These are phyloP conservation scores for Diaporthe sp. DNA, from an alignment of 2,329 filamentous ascomycete genomes.

Conservation along the genomic window DNA sequence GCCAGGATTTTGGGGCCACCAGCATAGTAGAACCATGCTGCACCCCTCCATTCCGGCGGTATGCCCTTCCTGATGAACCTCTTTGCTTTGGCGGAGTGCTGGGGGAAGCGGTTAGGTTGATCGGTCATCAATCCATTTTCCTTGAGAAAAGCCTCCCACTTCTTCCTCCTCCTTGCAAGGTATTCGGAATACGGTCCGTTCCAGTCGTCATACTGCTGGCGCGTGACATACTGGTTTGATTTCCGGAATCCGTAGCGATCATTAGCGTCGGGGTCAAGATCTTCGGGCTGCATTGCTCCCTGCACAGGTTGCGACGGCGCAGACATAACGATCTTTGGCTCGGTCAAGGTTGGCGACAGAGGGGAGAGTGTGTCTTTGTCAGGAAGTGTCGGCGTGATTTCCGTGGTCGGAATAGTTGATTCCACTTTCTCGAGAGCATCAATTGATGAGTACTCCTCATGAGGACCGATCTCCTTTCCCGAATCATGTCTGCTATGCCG, in stretches of 20 bases:
- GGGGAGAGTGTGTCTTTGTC: constrained; percentile 34
- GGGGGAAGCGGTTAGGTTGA: constrained; percentile 82
- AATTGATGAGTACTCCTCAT: constrained; percentile 19
- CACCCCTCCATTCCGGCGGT: constrained; percentile 93
- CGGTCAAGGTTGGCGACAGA: constrained; percentile 24
- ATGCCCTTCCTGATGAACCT: constrained; percentile 94
- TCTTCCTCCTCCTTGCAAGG: constrained; percentile 79
- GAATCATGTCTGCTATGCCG: constrained; percentile 58
- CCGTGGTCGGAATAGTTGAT: constrained; percentile 9
- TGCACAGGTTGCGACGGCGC: constrained; percentile 43
- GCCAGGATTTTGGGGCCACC: constrained; percentile 85
- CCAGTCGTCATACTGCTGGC: constrained; percentile 87
- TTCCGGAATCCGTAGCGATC: constrained; percentile 97
- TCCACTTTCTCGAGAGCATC: constrained; percentile 23
- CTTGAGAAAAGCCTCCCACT: constrained; percentile 85
- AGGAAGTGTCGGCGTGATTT: constrained; percentile 2
- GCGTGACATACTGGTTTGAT: constrained; percentile 81
- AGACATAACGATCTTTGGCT: constrained; percentile 17
- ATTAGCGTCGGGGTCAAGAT: constrained; percentile 62
- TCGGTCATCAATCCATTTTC: constrained; percentile 81
- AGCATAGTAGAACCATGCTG: constrained; percentile 97
- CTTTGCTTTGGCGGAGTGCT: constrained; percentile 86
- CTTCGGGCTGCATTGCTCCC: constrained; percentile 59
- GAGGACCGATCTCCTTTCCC: constrained; percentile 59
- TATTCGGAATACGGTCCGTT: constrained; percentile 81